Percentiles rank a stretch among this genome's conserved stretches.
Conservation (phyloP, 768 basidiomycete species). For the Lanmaoa pseudosensibilis region DNA sequence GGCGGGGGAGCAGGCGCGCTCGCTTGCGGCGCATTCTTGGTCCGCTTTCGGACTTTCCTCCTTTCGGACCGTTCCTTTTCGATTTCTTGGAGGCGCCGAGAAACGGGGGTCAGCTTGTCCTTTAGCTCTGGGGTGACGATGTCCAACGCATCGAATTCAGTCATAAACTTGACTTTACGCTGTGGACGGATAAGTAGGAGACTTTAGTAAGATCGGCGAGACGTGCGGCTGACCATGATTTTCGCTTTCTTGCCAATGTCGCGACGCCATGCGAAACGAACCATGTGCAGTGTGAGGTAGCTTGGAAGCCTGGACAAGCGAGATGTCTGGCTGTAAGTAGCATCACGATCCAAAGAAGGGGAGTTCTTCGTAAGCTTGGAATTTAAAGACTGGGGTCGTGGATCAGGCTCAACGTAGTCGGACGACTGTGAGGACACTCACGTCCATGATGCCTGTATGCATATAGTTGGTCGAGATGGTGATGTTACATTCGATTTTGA, state of each 20-base stretch:
- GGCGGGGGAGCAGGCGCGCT: conserved; percentile 22
- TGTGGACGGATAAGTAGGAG: conserved; percentile 27
- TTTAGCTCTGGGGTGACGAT: conserved; percentile 79
- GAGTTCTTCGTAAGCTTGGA: conserved; percentile 86
- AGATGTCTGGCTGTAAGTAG: conserved; percentile 77
- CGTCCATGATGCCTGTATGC: conserved; percentile 80
- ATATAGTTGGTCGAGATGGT: conserved; percentile 84
- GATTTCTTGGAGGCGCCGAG: conserved; percentile 70
- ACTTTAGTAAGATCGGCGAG: neutral
- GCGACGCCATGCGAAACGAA: conserved; percentile 91
- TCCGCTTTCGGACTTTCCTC: conserved; percentile 75
- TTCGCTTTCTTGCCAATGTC: conserved; percentile 94
- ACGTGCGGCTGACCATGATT: conserved; percentile 70
- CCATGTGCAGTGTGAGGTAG: conserved; percentile 91
- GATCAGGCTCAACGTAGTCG: neutral
- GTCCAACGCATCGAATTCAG: conserved; percentile 84
- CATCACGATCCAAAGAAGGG: conserved; percentile 74
- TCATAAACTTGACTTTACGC: conserved; percentile 91
- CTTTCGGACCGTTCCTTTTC: conserved; percentile 85
- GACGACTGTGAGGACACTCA: conserved; percentile 33
- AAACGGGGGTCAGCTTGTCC: conserved; percentile 66
- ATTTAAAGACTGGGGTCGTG: conserved; percentile 64
- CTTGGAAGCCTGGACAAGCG: conserved; percentile 81
- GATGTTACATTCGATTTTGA: conserved; percentile 95
- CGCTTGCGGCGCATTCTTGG: conserved; percentile 41